These are phyloP conservation scores for Yamadazyma buinensis DNA, from an alignment of 1,139 yeast genomes.

Conservation along the genomic window DNA sequence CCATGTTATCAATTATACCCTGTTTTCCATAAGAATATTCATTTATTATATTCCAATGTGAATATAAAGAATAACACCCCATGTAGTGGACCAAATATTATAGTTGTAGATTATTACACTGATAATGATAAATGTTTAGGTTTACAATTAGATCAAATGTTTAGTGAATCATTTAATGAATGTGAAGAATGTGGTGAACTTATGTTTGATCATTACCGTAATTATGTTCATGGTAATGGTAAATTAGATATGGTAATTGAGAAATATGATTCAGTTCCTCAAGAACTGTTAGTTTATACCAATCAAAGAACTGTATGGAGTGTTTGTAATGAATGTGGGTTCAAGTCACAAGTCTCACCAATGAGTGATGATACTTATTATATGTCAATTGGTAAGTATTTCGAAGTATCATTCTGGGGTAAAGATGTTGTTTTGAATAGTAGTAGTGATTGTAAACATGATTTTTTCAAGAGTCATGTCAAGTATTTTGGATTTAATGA, in stretches of 20 bases:
- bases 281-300: constrained; percentile 50
- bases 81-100: constrained; percentile 83
- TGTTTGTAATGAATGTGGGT: constrained; percentile 75
- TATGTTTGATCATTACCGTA: constrained; percentile 71
- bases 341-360: constrained; percentile 74
- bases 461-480: constrained; percentile 74
- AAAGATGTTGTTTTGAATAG: constrained; percentile 30
- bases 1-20: constrained; percentile 45
- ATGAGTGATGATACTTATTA: constrained; percentile 89
- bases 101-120: constrained; percentile 82
- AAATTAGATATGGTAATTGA: constrained; percentile 77
- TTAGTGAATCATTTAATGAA: constrained; percentile 58
- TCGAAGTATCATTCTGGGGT: constrained; percentile 86
- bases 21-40: constrained; percentile 66
- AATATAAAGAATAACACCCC: constrained; percentile 86
- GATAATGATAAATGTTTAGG: constrained; percentile 91
- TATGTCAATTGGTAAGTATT: constrained; percentile 86
- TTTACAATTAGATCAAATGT: constrained; percentile 77
- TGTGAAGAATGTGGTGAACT: constrained; percentile 83
- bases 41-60: constrained; percentile 76
- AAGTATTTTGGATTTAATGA: constrained; percentile 84
- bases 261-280: constrained; percentile 48
- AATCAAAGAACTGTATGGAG: constrained; percentile 82
- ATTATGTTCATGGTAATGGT: constrained; percentile 87
- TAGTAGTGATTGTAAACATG: constrained; percentile 57